Percentiles rank a stretch among this genome's conserved stretches.
These are phyloP conservation scores for Monilinia vaccinii-corymbosi DNA, from an alignment of 2,329 filamentous ascomycete genomes.

Conservation along the genomic window DNA sequence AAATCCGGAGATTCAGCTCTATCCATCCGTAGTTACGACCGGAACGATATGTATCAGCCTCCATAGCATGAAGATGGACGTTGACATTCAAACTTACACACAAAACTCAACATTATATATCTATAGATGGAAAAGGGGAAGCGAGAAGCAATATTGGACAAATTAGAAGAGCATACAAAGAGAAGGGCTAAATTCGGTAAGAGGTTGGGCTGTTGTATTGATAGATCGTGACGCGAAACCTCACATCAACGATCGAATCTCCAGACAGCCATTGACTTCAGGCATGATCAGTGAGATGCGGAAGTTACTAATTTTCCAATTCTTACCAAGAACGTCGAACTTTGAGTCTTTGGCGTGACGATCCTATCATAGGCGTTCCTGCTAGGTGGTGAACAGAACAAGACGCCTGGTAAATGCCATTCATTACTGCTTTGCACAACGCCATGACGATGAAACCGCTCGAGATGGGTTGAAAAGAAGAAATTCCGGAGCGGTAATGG, in stretches of 20 bases:
- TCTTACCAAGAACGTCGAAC: neutral
- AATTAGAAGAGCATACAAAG: neutral
- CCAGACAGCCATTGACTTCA: neutral
- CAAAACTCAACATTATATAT: no score
- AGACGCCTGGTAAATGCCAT: neutral
- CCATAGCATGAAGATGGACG: no score
- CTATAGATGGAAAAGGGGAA: no score
- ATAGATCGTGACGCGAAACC: neutral
- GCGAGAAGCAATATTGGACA: no score
- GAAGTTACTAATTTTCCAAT: neutral
- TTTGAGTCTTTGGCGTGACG: neutral
- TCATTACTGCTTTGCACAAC: neutral
- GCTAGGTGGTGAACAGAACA: neutral
- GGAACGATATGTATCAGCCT: no score
- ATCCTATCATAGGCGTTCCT: neutral
- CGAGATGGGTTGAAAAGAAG: neutral
- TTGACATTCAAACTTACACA: no score
- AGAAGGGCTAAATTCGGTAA: neutral
- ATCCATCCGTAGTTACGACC: no score
- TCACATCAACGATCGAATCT: neutral
- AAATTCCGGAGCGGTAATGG: neutral
- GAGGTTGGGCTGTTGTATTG: neutral
- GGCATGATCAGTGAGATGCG: neutral
- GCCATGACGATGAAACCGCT: neutral
- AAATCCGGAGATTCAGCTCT: no score